Conservation (phyloP, 2,329 filamentous ascomycete genomes). For the Colletotrichum scovillei region DNA sequence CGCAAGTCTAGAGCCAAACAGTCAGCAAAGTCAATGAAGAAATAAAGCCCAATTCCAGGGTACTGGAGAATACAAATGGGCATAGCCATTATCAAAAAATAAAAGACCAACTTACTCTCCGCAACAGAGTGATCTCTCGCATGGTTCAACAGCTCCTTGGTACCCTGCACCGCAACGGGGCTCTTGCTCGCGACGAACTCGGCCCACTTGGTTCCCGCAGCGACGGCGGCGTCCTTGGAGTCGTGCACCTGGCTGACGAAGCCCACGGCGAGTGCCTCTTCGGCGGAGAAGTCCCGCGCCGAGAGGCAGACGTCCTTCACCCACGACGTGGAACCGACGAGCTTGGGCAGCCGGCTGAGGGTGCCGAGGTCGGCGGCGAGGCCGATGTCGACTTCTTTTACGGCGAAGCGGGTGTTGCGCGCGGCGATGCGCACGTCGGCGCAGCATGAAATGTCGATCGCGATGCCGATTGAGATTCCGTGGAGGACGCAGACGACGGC, state of each 20-base stretch:
- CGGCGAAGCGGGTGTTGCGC: constrained; percentile 69
- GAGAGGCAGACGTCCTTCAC: constrained; percentile 82
- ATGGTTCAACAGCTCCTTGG: constrained; percentile 88
- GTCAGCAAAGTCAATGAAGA: constrained; percentile 1
- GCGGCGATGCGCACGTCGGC: constrained; percentile 78
- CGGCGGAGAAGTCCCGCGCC: constrained; percentile 75
- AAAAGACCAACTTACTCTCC: constrained; percentile 70
- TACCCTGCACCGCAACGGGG: constrained; percentile 87
- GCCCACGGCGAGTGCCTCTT: constrained; percentile 77
- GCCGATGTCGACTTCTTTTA: constrained; percentile 87
- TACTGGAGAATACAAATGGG: background rate
- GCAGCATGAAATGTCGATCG: constrained; percentile 78
- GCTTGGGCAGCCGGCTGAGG: constrained; percentile 77
- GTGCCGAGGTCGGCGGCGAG: constrained; percentile 85
- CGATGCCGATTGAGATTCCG: constrained; percentile 81
- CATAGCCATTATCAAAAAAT: background rate
- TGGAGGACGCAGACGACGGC: constrained; percentile 87
- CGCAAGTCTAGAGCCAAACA: constrained; percentile 66
- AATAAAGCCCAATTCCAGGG: background rate
- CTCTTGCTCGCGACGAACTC: constrained; percentile 80
- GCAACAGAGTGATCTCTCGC: constrained; percentile 81
- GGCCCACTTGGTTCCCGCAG: constrained; percentile 72
- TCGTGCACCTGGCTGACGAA: constrained; percentile 75
- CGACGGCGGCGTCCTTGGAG: constrained; percentile 72
- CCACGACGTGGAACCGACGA: constrained; percentile 78